Conservation (phyloP, 371 early-diverging fungal genomes). For the Mortierella sp. region DNA sequence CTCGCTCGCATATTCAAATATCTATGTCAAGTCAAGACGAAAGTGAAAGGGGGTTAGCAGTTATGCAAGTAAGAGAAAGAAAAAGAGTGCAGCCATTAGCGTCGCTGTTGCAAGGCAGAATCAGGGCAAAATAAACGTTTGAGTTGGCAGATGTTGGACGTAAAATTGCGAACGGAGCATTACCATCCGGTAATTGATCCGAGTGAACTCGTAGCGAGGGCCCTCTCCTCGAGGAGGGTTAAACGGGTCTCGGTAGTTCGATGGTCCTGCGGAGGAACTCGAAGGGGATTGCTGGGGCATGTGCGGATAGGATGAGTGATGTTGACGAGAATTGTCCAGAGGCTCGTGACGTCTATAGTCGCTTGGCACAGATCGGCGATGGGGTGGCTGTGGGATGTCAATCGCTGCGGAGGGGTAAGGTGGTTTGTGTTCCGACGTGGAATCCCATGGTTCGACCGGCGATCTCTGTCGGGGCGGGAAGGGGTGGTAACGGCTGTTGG, state of each 20-base stretch:
- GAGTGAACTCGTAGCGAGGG: slow-evolving; percentile 33
- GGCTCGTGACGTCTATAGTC: slow-evolving; percentile 13
- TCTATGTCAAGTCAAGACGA: slow-evolving; percentile 19
- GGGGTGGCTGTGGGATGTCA: slow-evolving; percentile 38
- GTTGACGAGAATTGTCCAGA: slow-evolving; percentile 20
- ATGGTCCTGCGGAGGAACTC: not conserved
- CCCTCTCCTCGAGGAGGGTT: slow-evolving; percentile 15
- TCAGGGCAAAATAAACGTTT: not conserved
- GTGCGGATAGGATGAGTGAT: not conserved
- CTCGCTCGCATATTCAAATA: slow-evolving; percentile 54
- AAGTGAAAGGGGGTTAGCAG: not conserved
- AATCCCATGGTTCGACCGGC: slow-evolving; percentile 16
- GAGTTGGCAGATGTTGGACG: not conserved
- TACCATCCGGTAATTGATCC: slow-evolving; percentile 47
- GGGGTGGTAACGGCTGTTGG: not conserved
- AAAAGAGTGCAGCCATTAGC: slow-evolving; percentile 6
- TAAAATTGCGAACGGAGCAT: not conserved
- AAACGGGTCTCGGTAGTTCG: slow-evolving; percentile 7
- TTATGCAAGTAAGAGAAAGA: not conserved
- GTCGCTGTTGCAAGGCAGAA: not conserved
- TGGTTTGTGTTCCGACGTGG: not conserved
- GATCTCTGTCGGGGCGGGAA: slow-evolving; percentile 6
- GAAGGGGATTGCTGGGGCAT: not conserved
- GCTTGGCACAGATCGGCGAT: slow-evolving; percentile 14
- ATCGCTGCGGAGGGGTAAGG: slow-evolving; percentile 30